Evolutionary conservation across 805 yeast genomes (phyloP).

Genomic region (Teunomyces tritomae): DNA sequence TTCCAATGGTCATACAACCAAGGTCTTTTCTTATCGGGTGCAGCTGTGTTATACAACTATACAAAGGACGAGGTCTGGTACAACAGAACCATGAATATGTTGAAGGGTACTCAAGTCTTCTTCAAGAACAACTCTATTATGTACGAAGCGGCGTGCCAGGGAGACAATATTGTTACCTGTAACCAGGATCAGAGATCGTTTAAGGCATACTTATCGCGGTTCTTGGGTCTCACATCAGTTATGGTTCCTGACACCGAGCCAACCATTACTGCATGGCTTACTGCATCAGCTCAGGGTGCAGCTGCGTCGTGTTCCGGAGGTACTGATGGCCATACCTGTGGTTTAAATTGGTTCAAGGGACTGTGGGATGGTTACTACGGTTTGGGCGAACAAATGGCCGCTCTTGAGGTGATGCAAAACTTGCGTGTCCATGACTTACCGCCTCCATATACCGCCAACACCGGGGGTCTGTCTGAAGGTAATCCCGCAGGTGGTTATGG

Average conservation of each 20-base stretch:
- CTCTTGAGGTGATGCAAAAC: conserved; percentile 61
- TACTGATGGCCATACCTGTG: conserved; percentile 80
- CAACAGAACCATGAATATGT: conserved; percentile 52
- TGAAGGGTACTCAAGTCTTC: conserved; percentile 55
- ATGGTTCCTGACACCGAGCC: conserved; percentile 61
- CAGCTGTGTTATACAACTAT: conserved; percentile 74
- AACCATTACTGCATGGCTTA: conserved; percentile 44
- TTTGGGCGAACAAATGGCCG: conserved; percentile 76
- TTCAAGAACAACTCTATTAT: conserved; percentile 50
- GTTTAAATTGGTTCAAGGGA: conserved; percentile 57
- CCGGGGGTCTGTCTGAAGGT: conserved; percentile 73
- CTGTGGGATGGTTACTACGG: conserved; percentile 68
- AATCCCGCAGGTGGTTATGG: conserved; percentile 66
- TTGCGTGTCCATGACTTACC: conserved; percentile 39
- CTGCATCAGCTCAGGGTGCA: conserved; percentile 41
- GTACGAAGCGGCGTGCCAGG: conserved; percentile 86
- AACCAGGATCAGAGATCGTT: conserved; percentile 89
- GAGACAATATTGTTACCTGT: conserved; percentile 46
- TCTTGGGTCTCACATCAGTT: conserved; percentile 69
- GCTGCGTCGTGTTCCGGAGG: conserved; percentile 77
- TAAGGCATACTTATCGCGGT: conserved; percentile 77
- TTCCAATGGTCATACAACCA: conserved; percentile 86
- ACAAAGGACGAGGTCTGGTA: conserved; percentile 70
- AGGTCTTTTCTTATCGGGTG: conserved; percentile 74
- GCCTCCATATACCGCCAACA: conserved; percentile 57